Conservation (phyloP, 805 yeast species). For the Kodamaea laetipori region DNA sequence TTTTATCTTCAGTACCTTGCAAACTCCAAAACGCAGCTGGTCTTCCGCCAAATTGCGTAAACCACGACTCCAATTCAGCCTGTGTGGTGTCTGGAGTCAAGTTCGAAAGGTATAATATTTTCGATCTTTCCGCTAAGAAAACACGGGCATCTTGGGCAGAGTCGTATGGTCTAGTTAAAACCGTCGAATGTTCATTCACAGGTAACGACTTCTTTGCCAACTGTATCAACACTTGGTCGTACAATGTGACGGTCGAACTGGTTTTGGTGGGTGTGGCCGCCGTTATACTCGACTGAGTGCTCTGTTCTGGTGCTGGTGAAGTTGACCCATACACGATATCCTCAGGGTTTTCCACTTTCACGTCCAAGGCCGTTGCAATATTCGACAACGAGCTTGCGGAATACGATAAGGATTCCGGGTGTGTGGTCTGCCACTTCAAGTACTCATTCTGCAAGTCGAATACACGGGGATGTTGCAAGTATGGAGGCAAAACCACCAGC, state of each 20-base stretch:
- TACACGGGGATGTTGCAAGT: conserved; percentile 71
- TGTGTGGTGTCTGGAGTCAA: conserved; percentile 87
- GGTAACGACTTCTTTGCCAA: conserved; percentile 51
- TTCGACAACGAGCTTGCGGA: conserved; percentile 38
- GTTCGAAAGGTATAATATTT: conserved; percentile 77
- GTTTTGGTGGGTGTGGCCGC: conserved; percentile 32
- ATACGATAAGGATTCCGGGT: conserved; percentile 51
- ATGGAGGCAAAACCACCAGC: conserved; percentile 68
- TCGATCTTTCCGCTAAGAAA: conserved; percentile 71
- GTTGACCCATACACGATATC: conserved; percentile 8
- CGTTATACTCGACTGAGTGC: conserved; percentile 23
- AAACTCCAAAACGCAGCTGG: conserved; percentile 91
- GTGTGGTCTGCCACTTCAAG: conserved; percentile 61
- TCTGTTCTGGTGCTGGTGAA: not conserved
- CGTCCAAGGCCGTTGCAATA: conserved; percentile 51
- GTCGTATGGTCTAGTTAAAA: conserved; percentile 75
- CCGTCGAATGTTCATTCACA: conserved; percentile 52
- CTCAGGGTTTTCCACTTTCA: conserved; percentile 26
- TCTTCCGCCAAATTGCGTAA: conserved; percentile 80
- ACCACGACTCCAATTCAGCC: conserved; percentile 88
- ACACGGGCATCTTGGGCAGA: conserved; percentile 68
- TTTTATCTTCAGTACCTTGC: conserved; percentile 49
- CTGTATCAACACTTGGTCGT: conserved; percentile 47
- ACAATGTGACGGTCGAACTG: conserved; percentile 46
- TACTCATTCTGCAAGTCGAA: conserved; percentile 79